These are phyloP conservation scores for Candida tallmaniae DNA, from an alignment of 805 yeast species.

Conservation along the genomic window DNA sequence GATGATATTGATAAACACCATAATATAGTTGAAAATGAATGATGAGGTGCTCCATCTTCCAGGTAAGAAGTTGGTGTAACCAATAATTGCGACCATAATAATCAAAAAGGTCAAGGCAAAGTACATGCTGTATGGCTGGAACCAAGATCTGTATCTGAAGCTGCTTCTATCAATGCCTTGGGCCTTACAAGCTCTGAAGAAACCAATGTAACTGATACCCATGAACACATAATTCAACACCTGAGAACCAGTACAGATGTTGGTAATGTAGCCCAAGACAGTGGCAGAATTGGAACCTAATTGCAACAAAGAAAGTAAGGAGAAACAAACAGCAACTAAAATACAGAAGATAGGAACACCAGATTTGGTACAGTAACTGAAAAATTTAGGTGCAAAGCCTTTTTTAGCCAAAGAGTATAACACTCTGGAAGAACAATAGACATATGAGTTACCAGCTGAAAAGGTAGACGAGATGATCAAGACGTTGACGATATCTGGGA, in stretches of 20 bases:
- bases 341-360: conserved; percentile 72
- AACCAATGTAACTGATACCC: conserved; percentile 42
- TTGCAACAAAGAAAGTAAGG: conserved; percentile 21
- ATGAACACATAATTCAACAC: conserved; percentile 44
- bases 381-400: conserved; percentile 70
- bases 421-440: conserved; percentile 65
- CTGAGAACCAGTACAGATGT: conserved; percentile 45
- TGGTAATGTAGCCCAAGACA: conserved; percentile 43
- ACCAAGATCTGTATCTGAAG: conserved; percentile 40
- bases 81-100: conserved; percentile 52
- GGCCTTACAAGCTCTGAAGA: conserved; percentile 36
- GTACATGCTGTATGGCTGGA: conserved; percentile 34
- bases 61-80: conserved; percentile 66
- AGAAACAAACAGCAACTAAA: conserved; percentile 27
- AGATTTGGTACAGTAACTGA: conserved; percentile 49
- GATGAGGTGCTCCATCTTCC: conserved; percentile 50
- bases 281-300: conserved; percentile 22
- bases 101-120: conserved; percentile 26
- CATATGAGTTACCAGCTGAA: conserved; percentile 80
- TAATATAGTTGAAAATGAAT: conserved; percentile 67
- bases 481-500: conserved; percentile 78
- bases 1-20: conserved; percentile 49
- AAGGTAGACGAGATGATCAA: conserved; percentile 71
- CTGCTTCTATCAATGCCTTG: conserved; percentile 36
- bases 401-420: conserved; percentile 65